Evolutionary conservation across 2,329 filamentous ascomycete species (phyloP).

Genomic region (Fusarium sp.): DNA sequence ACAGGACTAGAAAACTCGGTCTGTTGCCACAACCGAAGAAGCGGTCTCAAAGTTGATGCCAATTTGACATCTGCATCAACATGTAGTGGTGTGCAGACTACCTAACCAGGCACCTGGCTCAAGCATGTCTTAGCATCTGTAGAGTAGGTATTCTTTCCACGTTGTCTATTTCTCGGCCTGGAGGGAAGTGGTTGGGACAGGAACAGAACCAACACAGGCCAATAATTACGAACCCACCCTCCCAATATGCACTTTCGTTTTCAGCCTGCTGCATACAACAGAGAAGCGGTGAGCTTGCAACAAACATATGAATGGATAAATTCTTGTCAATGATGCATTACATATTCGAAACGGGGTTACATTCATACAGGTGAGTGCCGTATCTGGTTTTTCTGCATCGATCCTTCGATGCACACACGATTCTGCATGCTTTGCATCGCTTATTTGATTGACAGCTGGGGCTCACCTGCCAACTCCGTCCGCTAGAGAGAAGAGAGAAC

Average conservation of each 20-base stretch:
- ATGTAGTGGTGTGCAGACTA: not conserved
- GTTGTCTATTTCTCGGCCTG: not conserved
- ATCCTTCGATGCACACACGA: not conserved
- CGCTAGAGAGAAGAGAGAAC: not conserved
- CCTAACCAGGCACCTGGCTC: conserved; percentile 3
- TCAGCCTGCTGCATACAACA: not conserved
- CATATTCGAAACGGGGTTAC: not conserved
- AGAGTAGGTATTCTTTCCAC: not conserved
- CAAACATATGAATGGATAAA: not conserved
- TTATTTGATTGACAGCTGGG: not conserved
- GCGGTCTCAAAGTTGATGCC: conserved; percentile 12
- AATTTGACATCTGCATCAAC: conserved; percentile 18
- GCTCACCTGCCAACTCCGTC: not conserved
- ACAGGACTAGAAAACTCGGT: not conserved
- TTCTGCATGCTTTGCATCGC: conserved; percentile 11
- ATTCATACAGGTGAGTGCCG: not conserved
- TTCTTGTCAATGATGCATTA: not conserved
- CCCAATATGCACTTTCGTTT: not conserved
- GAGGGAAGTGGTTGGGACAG: not conserved
- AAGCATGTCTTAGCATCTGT: not conserved
- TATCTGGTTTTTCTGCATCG: conserved; percentile 1
- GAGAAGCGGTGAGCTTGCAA: conserved; percentile 9
- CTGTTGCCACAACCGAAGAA: not conserved
- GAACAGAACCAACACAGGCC: conserved; percentile 5
- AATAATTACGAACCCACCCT: conserved; percentile 2